Conservation (phyloP, 2,329 filamentous ascomycete species). For the Aspergillus felis region DNA sequence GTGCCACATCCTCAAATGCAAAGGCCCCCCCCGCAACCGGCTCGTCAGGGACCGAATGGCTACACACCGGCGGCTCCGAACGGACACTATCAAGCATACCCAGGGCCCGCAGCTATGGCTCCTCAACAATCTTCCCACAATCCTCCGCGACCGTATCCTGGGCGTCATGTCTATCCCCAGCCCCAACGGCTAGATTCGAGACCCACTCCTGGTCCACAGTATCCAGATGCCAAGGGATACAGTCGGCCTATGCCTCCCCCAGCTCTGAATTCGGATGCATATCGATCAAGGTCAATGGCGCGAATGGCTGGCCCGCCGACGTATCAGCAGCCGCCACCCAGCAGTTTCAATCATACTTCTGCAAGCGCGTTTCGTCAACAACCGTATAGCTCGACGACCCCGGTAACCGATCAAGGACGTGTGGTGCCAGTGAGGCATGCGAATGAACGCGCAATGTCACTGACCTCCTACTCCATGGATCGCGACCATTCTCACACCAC, state of each 20-base stretch:
- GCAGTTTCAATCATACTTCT: conserved; percentile 61
- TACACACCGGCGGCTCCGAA: conserved; percentile 38
- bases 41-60: conserved; percentile 43
- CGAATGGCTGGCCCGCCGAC: conserved; percentile 68
- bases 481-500: conserved; percentile 80
- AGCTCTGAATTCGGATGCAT: conserved; percentile 78
- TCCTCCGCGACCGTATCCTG: conserved; percentile 58
- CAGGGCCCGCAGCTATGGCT: conserved; percentile 29
- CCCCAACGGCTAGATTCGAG: conserved; percentile 67
- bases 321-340: conserved; percentile 59
- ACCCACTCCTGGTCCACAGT: conserved; percentile 47
- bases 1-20: conserved; percentile 42
- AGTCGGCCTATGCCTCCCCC: conserved; percentile 60
- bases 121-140: conserved; percentile 55
- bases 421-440: conserved; percentile 88
- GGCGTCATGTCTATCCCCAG: conserved; percentile 67
- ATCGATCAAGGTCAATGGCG: conserved; percentile 90
- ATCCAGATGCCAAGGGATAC: conserved; percentile 58
- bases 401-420: conserved; percentile 87
- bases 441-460: conserved; percentile 93
- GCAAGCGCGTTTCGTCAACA: conserved; percentile 75
- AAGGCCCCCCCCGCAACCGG: conserved; percentile 38
- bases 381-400: conserved; percentile 60
- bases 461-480: conserved; percentile 78
- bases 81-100: conserved; percentile 40